phyloP scores from a whole-genome alignment of 768 basidiomycete genomes.

The Coprinopsis sp. region DNA sequence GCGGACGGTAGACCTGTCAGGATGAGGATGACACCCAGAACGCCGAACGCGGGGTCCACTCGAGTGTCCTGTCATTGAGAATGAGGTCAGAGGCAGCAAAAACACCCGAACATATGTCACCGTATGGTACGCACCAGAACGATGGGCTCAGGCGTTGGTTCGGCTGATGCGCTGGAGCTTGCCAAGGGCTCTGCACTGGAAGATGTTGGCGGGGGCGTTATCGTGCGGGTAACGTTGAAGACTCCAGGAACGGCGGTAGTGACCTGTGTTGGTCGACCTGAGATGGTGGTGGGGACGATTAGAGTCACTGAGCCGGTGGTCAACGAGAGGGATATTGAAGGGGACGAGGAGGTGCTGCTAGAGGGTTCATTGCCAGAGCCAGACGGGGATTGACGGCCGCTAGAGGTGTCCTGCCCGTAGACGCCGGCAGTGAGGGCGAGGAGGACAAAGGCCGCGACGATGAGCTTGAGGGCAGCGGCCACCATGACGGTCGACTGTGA shows the following conservation, averaged over 20 bases:
- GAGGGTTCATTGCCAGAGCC: too few species aligned
- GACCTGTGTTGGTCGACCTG: slow-evolving; percentile 44
- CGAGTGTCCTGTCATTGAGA: slow-evolving; percentile 49
- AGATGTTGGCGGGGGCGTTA: slow-evolving; percentile 39
- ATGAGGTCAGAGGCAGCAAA: slow-evolving; percentile 23
- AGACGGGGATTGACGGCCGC: slow-evolving; percentile 13
- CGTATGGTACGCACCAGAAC: slow-evolving; percentile 30
- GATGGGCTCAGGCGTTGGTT: slow-evolving; percentile 40
- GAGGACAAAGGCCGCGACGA: slow-evolving; percentile 10
- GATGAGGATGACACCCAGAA: slow-evolving; percentile 84
- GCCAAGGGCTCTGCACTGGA: slow-evolving; percentile 34
- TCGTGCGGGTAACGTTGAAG: slow-evolving; percentile 57
- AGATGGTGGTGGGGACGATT: slow-evolving; percentile 45
- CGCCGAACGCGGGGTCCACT: slow-evolving; percentile 85
- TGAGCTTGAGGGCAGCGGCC: not conserved
- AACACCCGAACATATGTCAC: not conserved
- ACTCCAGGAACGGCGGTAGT: slow-evolving; percentile 55
- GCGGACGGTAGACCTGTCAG: slow-evolving; percentile 86
- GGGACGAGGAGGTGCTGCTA: too few species aligned
- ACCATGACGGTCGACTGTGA: not conserved
- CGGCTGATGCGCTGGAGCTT: slow-evolving; percentile 39
- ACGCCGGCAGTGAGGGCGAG: slow-evolving; percentile 18
- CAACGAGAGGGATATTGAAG: slow-evolving; percentile 48
- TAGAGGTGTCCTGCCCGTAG: slow-evolving; percentile 19
- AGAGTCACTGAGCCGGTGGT: slow-evolving; percentile 43